phyloP scores from a whole-genome alignment of 2,329 filamentous ascomycete genomes.

The Ceratocystis alfenasii region DNA sequence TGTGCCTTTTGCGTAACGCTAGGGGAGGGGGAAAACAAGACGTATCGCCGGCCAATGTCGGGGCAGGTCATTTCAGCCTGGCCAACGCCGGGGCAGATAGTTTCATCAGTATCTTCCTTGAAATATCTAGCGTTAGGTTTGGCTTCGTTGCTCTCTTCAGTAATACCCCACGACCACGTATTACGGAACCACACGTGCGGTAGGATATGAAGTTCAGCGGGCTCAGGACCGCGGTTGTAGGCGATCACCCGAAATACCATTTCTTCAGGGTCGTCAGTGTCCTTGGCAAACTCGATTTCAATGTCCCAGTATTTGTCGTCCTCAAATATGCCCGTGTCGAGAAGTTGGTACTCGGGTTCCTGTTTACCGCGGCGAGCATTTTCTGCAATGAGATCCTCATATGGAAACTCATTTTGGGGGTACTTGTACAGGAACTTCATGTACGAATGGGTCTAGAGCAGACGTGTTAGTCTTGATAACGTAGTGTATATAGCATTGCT shows the following conservation, averaged over 20 bases:
- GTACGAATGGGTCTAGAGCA: slow-evolving; percentile 58
- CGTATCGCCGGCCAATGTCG: slow-evolving; percentile 69
- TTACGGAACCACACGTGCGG: slow-evolving; percentile 96
- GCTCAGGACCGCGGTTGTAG: slow-evolving; percentile 86
- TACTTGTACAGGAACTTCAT: slow-evolving; percentile 99
- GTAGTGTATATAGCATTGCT: not conserved
- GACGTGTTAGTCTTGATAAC: not conserved
- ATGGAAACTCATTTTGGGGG: slow-evolving; percentile 82
- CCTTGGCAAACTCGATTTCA: slow-evolving; percentile 91
- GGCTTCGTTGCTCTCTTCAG: slow-evolving; percentile 61
- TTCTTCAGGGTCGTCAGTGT: slow-evolving; percentile 81
- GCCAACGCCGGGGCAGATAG: slow-evolving; percentile 54
- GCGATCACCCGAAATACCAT: slow-evolving; percentile 88
- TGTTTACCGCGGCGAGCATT: slow-evolving; percentile 64
- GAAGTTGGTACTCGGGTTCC: slow-evolving; percentile 81
- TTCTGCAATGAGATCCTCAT: slow-evolving; percentile 73
- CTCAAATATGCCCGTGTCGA: slow-evolving; percentile 79
- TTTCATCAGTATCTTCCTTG: slow-evolving; percentile 30
- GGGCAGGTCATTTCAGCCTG: slow-evolving; percentile 41
- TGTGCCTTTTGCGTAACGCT: slow-evolving; percentile 43
- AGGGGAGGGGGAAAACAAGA: slow-evolving; percentile 79
- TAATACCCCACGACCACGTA: slow-evolving; percentile 89
- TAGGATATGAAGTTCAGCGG: slow-evolving; percentile 82
- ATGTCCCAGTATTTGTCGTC: slow-evolving; percentile 95
- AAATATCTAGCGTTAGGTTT: slow-evolving; percentile 67